Percentiles rank a stretch among this genome's conserved stretches.
These are phyloP conservation scores for Oehlia diaphana DNA, from an alignment of 192 early-diverging fungal genomes.

Conservation along the genomic window DNA sequence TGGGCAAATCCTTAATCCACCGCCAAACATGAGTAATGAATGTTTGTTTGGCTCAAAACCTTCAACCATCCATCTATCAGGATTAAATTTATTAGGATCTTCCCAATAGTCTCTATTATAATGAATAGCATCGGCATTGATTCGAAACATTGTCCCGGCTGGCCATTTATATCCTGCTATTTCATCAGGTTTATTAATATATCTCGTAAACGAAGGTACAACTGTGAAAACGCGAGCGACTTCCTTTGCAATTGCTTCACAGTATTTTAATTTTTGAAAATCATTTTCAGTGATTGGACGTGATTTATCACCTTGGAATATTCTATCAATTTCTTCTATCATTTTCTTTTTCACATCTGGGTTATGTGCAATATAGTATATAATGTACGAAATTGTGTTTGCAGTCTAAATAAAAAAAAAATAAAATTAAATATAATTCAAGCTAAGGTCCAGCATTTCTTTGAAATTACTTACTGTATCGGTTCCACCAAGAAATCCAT, in stretches of 20 bases:
- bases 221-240: background rate
- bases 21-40: constrained; percentile 4
- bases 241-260: constrained; percentile 13
- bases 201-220: background rate
- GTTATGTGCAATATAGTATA: constrained; percentile 2
- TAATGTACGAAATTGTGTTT: background rate
- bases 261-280: constrained; percentile 6
- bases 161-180: constrained; percentile 18
- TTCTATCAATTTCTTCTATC: background rate
- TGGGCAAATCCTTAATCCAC: background rate
- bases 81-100: constrained; percentile 6
- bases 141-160: background rate
- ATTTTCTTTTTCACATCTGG: background rate
- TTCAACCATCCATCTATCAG: background rate
- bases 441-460: background rate
- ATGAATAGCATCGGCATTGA: background rate
- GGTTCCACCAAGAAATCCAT: background rate
- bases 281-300: background rate
- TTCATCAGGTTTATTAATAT: background rate
- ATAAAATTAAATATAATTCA: background rate
- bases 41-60: background rate
- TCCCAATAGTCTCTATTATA: background rate
- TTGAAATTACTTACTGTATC: constrained; percentile 4
- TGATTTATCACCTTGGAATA: background rate
- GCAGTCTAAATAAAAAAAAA: background rate